A percentile compares a stretch with the other conserved stretches of the same genome.
Conservation (phyloP, 345 rosid genomes). For the Populus davidiana region DNA sequence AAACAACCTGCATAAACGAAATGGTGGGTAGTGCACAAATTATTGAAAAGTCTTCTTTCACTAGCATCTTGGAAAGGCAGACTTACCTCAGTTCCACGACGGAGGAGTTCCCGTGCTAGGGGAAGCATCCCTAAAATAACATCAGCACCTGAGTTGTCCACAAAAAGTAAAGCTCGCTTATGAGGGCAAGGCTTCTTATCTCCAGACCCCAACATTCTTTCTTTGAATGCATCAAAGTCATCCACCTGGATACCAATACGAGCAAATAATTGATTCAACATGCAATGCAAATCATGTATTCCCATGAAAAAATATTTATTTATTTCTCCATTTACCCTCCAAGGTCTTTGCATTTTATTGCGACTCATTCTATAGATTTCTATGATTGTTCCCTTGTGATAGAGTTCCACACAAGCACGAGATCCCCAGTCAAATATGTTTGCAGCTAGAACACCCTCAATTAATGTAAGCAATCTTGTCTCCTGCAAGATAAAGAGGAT, state of each 20-base stretch:
- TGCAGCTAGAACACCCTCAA: conserved; percentile 98
- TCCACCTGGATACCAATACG: conserved; percentile 59
- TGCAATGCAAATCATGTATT: background rate
- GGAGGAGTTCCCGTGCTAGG: conserved; percentile 87
- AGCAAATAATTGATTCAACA: background rate
- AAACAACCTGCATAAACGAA: conserved; percentile 62
- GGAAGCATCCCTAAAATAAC: conserved; percentile 97
- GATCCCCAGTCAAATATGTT: conserved; percentile 99
- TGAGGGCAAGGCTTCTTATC: conserved; percentile 64
- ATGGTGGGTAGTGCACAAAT: background rate
- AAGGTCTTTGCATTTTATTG: conserved; percentile 96
- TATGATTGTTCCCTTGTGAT: conserved; percentile 95
- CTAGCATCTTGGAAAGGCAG: conserved; percentile 10
- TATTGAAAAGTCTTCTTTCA: conserved; percentile 1
- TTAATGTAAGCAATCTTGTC: conserved; percentile 76
- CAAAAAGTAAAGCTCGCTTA: conserved; percentile 93
- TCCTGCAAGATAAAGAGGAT: conserved; percentile 51
- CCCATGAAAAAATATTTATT: background rate
- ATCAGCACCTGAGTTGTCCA: conserved; percentile 97
- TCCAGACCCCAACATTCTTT: conserved; percentile 74
- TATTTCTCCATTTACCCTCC: conserved; percentile 61
- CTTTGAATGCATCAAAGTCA: conserved; percentile 86
- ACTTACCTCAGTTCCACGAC: conserved; percentile 89
- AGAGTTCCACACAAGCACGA: conserved; percentile 96
- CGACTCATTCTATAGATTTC: conserved; percentile 99